A percentile compares a stretch with the other conserved stretches of the same genome.
phyloP scores from a whole-genome alignment of 208 protist species.

The Hexamita inflata region DNA sequence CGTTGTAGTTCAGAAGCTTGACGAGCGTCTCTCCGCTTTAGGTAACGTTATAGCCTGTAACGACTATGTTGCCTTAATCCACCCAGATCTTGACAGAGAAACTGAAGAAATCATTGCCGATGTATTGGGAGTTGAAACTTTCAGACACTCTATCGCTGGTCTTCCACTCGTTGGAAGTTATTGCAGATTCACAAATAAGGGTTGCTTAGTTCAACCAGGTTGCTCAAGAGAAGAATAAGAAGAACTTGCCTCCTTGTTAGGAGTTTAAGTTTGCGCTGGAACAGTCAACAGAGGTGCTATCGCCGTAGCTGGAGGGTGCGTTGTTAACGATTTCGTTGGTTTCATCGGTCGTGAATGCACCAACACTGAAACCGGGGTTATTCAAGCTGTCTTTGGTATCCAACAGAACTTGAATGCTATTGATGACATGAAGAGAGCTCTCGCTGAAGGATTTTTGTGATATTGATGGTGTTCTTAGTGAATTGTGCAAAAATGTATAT shows the following conservation, averaged over 20 bases:
- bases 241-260: conserved; percentile 77
- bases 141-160: conserved; percentile 79
- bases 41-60: conserved; percentile 97
- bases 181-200: conserved; percentile 84
- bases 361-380: conserved; percentile 89
- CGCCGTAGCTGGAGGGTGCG: conserved; percentile 61
- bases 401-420: too few relatives aligned
- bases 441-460: too few relatives aligned
- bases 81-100: conserved; percentile 90
- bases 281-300: conserved; percentile 94
- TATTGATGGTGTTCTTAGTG: too few relatives aligned
- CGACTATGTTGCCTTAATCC: conserved; percentile 96
- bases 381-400: conserved; percentile 83
- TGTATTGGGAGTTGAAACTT: conserved; percentile 82
- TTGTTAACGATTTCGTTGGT: conserved; percentile 94
- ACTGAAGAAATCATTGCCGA: conserved; percentile 98
- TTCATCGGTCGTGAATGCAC: conserved; percentile 95
- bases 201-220: conserved; percentile 83
- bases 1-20: conserved; percentile 70
- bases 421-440: too few relatives aligned
- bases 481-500: too few relatives aligned
- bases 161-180: conserved; percentile 95
- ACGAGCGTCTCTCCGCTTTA: conserved; percentile 90
- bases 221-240: conserved; percentile 89
- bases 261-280: conserved; percentile 87